Evolutionary conservation across 805 yeast species (phyloP), one percentile per base, ranked within the genome.

Genomic region (Kazachstania martiniae): DNA sequence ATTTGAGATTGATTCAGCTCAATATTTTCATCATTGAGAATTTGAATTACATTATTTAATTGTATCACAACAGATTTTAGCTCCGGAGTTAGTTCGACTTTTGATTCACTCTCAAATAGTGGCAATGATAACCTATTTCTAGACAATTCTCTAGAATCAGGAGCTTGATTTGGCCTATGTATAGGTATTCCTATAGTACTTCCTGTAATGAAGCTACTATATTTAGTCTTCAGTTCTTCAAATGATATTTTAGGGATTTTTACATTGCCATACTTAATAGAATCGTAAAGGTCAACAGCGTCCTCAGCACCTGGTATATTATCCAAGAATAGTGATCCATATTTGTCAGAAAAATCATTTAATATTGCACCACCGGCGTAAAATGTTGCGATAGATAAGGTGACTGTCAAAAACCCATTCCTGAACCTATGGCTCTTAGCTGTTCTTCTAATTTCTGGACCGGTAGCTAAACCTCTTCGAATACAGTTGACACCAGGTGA

Each of bases 231-330:
- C 25, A 50, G 29, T 22, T 43, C 42, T 4, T 50, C 49, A 28
- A 44, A 39, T 5, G 51, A 28, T 2, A 25, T 15, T 9, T 21
- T 24, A 18, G 35, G 27, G 8, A 26, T 6, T 17, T 21, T 13
- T 9, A 15, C 12, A 18, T 32, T 32, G 12, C 31, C 31, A 13
- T 8, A 13, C 10, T 25, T 27, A 10, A 18, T 8, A 24, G 15
- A 25, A 6, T 77, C 82, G 32, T 68, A 59, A 7, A 51, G 44
- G 33, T 72, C 70, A 19, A 77, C 66, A 19, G 70, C 56, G 15
- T 57, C 55, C 44, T 74, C 80, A 24, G 75, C 82, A 31, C 68
- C 63, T 13, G 91, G 91, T 28, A 78, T 70, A 37, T 68, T 69
- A 41, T 75, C 76, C 15, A 74, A 63, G 53, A 75, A 78, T 28